Evolutionary conservation across 1,139 yeast species (phyloP), one percentile per base, ranked within the genome.

Genomic region (Ashbya aceris): DNA sequence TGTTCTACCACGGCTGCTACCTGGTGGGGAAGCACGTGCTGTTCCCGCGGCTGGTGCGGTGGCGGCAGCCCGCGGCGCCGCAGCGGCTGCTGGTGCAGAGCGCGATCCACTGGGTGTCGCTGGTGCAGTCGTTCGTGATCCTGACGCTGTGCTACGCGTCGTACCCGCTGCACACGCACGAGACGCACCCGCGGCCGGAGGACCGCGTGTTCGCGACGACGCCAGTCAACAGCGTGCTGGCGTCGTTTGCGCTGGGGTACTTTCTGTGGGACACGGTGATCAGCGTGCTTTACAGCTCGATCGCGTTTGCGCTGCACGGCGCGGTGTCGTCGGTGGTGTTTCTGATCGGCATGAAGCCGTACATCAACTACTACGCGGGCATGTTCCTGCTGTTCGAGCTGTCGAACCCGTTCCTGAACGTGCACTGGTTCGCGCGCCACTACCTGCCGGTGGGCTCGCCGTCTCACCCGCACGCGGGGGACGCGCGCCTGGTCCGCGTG

Each of bases 371-470:
- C 55, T 89, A 86, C 71, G 78, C 86, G 12, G 93, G 95, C 1
- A 76, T 80, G 8, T 91, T 91, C 64, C 70, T 91, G 54, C 56
- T 86, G 47, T 91, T 91, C 66, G 98, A 91, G 65, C 71, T 83
- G 45, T 84, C 95, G 14, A 91, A 96, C 7, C 97, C 98, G 9
- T 89, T 89, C 60, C 79, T 91, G 45, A 89, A 91, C 65, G 63
- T 87, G 49, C 83, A 95, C 65, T 89, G 96, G 96, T 81, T 84
- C 59, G 84, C 91, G 2, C 68, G 83, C 41, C 80, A 81, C 55
- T 73, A 84, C 43, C 40, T 50, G 30, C 23, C 46, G 8, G 40
- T 40, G 9, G 39, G 29, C 31, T 13, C 39, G n/a, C 10, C 30
- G 8, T 4, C 23, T 3, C 23, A 17, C 23, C 23, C 23, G 23